These are phyloP conservation scores for Myriangium duriaei DNA, from an alignment of 2,329 filamentous ascomycete species.

Conservation along the genomic window DNA sequence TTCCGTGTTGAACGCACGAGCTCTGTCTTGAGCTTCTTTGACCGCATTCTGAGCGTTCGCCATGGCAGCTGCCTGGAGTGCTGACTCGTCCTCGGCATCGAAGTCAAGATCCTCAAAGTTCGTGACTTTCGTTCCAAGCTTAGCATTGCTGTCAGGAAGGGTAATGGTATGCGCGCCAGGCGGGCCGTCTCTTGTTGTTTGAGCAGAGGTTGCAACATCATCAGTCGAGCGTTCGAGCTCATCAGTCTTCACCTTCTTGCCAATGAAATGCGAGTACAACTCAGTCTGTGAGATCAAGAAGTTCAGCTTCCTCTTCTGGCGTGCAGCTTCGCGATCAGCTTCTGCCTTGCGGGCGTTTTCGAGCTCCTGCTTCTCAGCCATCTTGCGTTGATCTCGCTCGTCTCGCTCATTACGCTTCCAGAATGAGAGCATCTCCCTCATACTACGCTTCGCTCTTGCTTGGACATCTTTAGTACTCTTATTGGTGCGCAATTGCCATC, in stretches of 20 bases:
- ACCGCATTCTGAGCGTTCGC: constrained; percentile 95
- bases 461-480: constrained; percentile 98
- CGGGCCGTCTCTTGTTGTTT: constrained; percentile 27
- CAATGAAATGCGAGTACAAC: constrained; percentile 97
- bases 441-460: constrained; percentile 89
- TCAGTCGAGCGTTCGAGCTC: constrained; percentile 86
- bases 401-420: constrained; percentile 99
- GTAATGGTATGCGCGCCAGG: constrained; percentile 35
- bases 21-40: constrained; percentile 84
- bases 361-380: constrained; percentile 88
- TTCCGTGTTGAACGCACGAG: constrained; percentile 74
- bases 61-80: constrained; percentile 70
- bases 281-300: constrained; percentile 99
- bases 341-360: constrained; percentile 95
- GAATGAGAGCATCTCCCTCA: constrained; percentile 99
- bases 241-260: constrained; percentile 97
- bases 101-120: constrained; percentile 93
- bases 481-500: constrained; percentile 96
- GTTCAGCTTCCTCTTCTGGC: constrained; percentile 97
- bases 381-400: constrained; percentile 85
- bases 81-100: constrained; percentile 82
- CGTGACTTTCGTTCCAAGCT: constrained; percentile 60
- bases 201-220: constrained; percentile 51
- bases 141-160: constrained; percentile 34
- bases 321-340: constrained; percentile 90